Base-by-base conservation (phyloP, 371 early-diverging fungal species). In the Rhizomucor pusillus region DNA sequence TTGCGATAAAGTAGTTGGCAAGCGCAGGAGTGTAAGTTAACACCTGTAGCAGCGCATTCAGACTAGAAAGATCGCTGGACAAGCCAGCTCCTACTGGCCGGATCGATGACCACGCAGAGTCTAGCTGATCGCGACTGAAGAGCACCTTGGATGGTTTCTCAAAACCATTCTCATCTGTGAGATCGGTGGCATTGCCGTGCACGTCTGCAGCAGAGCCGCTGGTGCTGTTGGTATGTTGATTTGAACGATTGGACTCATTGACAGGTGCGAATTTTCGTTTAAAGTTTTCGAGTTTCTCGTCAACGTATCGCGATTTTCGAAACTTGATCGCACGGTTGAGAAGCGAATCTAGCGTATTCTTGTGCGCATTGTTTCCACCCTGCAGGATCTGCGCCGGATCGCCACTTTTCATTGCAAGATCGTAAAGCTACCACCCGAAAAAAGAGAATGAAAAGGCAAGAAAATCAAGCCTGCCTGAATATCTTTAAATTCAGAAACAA, bases 1-100 rank as follows among this genome's bases (percentile, higher is more conserved):
- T 73, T 19, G 79, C 62, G 37, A 87, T 54, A 47, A 90, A 76
- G 65, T 85, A 92, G 53, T 91, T 85, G 16, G 91, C 84, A 19
- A 97, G 68, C 0, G 87, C 87, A 13, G 90, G 83, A 7, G 96
- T 95, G 54, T 90, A 91, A 7, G 88, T 89, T 48, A 98, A 64
- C 55, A 91, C 90, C 67, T 99, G 99, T 13, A 99, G 66, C 5
- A 90, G 84, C 5, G 92, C 84, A 72, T 95, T 97, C 63, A 98
- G 81, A 66, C 89, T 96, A 64, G 97, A 97, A 20, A 95, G 72
- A 69, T 51, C 50, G 20, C 93, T 94, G 57, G 81, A 75, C 40
- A 97, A 71, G 0, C 96, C 95, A 9, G 87, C 77, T 14, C 91
- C 91, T 40, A 89, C 78, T 12, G 86, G 79, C 22, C 82, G 77